A percentile compares a stretch with the other conserved stretches of the same genome.
Evolutionary conservation across 192 early-diverging fungal species (phyloP).

Genomic region (Dissophora ornata): DNA sequence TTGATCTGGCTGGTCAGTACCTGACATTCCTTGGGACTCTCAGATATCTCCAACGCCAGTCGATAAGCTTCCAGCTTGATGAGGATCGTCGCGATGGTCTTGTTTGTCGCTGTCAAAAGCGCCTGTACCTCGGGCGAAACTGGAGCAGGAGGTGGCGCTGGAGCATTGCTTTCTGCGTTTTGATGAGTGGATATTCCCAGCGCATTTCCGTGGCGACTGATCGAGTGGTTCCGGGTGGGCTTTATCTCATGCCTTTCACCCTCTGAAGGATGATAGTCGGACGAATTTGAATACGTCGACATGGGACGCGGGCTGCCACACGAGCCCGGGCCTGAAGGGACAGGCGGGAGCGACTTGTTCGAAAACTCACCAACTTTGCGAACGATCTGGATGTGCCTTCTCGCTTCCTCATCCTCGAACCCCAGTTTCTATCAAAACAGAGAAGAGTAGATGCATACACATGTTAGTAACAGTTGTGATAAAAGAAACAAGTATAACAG

Average conservation of each 20-base stretch:
- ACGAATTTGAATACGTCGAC: slow-evolving; percentile 45
- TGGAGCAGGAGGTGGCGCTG: slow-evolving; percentile 36
- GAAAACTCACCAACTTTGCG: slow-evolving; percentile 46
- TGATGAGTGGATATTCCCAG: no score
- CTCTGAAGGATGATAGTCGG: slow-evolving; percentile 30
- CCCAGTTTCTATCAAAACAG: slow-evolving; percentile 18
- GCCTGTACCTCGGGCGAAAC: slow-evolving; percentile 43
- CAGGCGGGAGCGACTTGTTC: slow-evolving; percentile 37
- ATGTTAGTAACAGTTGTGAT: not conserved
- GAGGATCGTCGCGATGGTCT: slow-evolving; percentile 46
- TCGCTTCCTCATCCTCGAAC: slow-evolving; percentile 36
- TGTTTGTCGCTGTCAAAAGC: slow-evolving; percentile 35
- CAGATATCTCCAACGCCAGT: slow-evolving; percentile 35
- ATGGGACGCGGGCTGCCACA: slow-evolving; percentile 18
- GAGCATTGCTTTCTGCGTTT: slow-evolving; percentile 6
- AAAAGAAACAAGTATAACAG: not conserved
- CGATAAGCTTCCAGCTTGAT: slow-evolving; percentile 42
- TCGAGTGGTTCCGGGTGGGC: slow-evolving; percentile 10
- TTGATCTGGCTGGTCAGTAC: slow-evolving; percentile 37
- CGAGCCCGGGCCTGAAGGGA: slow-evolving; percentile 18
- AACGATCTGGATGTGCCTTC: slow-evolving; percentile 44
- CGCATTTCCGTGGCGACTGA: not conserved
- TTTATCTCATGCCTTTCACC: slow-evolving; percentile 12
- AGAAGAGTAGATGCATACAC: not conserved
- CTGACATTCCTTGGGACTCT: slow-evolving; percentile 49